A percentile compares a stretch with the other conserved stretches of the same genome.
phyloP scores from a whole-genome alignment of 352 stramenopile species.

The Halophytophthora polymorphica region DNA sequence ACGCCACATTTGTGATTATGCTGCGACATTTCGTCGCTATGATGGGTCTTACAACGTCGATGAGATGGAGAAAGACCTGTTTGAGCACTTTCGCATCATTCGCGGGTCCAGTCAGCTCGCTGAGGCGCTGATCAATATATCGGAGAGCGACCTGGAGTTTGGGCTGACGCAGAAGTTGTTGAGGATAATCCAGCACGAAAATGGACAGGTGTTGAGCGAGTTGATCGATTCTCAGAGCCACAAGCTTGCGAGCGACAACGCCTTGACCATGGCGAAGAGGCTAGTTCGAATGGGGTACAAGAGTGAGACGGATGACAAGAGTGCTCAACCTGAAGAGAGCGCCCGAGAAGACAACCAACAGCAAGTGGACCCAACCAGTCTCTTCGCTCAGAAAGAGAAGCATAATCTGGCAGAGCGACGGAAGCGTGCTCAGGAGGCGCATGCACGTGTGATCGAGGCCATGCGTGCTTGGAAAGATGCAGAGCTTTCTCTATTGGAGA shows the following conservation, averaged over 20 bases:
- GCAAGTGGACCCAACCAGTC: constrained; percentile 24
- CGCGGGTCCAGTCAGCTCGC: constrained; percentile 52
- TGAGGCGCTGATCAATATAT: constrained; percentile 50
- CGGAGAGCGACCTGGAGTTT: constrained; percentile 64
- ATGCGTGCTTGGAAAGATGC: constrained; percentile 76
- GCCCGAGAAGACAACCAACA: constrained; percentile 13
- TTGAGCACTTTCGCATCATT: constrained; percentile 80
- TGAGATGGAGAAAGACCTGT: constrained; percentile 53
- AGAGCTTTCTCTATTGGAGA: constrained; percentile 56
- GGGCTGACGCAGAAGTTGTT: constrained; percentile 43
- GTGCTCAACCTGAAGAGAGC: constrained; percentile 5
- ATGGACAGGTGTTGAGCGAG: constrained; percentile 38
- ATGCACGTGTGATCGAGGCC: constrained; percentile 54
- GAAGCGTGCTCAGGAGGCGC: constrained; percentile 52
- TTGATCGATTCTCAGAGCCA: constrained; percentile 37
- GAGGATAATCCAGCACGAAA: constrained; percentile 33
- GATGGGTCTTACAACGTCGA: constrained; percentile 55
- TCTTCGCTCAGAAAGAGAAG: constrained; percentile 55
- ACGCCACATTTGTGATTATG: constrained; percentile 85
- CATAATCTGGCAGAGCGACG: constrained; percentile 43
- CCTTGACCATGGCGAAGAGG: constrained; percentile 37
- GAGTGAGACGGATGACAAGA: constrained; percentile 6
- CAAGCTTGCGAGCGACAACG: constrained; percentile 44
- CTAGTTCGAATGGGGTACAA: constrained; percentile 70
- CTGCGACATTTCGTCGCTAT: constrained; percentile 39